Evolutionary conservation across 495 filamentous ascomycete species (phyloP).

Genomic region (Filosporella fistucella): DNA sequence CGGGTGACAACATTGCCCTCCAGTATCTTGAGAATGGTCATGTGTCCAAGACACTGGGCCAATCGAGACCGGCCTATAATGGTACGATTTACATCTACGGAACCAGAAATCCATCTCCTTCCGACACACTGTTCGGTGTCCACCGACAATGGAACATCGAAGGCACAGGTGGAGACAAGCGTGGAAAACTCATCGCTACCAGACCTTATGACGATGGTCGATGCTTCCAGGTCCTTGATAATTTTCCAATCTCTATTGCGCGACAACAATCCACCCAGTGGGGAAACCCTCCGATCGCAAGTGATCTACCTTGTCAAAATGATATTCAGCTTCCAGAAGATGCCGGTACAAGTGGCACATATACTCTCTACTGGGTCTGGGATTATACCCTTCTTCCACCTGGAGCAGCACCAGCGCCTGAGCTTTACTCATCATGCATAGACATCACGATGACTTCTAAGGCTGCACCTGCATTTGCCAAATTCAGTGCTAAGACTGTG

Average conservation of each 20-base stretch:
- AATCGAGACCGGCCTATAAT: too few relatives aligned
- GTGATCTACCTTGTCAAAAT: conserved; percentile 57
- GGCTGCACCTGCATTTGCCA: conserved; percentile 23
- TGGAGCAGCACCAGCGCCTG: conserved; percentile 46
- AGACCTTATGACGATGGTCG: conserved; percentile 79
- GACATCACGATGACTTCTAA: conserved; percentile 58
- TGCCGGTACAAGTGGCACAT: conserved; percentile 48
- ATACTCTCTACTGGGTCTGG: conserved; percentile 91
- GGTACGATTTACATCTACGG: conserved; percentile 82
- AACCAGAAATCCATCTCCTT: conserved; percentile 57
- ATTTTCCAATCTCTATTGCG: conserved; percentile 39
- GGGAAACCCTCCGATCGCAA: conserved; percentile 44
- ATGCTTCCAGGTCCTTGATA: conserved; percentile 67
- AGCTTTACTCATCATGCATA: conserved; percentile 80
- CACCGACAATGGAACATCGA: conserved; percentile 69
- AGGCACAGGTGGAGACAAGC: conserved; percentile 70
- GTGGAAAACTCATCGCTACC: conserved; percentile 66
- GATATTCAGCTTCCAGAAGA: conserved; percentile 62
- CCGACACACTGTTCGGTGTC: conserved; percentile 63
- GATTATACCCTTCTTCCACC: conserved; percentile 62
- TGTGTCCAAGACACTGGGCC: conserved; percentile 69
- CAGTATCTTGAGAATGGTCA: conserved; percentile 86
- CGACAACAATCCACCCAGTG: conserved; percentile 26
- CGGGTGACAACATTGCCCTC: conserved; percentile 68
- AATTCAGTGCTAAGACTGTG: neutral